Base-by-base conservation (phyloP, 192 early-diverging fungal genomes). In the Diversispora eburnea region DNA sequence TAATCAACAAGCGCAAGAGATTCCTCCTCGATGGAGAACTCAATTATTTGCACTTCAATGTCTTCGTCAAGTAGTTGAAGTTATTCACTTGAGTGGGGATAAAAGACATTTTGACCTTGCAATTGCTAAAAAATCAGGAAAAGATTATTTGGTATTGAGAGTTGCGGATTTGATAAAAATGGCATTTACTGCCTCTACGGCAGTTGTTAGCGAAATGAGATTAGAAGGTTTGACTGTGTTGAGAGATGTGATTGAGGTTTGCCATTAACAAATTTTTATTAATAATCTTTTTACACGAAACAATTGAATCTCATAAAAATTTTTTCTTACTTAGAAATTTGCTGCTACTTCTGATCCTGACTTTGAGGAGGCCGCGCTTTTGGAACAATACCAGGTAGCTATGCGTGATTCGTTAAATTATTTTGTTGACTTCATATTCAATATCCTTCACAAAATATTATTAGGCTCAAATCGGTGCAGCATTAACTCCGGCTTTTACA, bases 91-190 rank as follows among this genome's bases (percentile, higher is more conserved):
- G 12, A 84, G 83, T 42, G 84, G 83, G 2, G 77, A 82, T n/a
- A 76, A 70, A 0, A 89, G 90, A 57, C 92, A 95, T 79, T 82
- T 92, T 58, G 85, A 95, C 79, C 79, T 95, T 42, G 71, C 76
- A 5, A 20, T 83, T 12, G 92, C 92, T 2, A 73, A 82, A 42
- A 81, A 85, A 58, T 81, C 78, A 61, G 85, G 83, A 1, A 84
- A 83, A 4, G 93, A 94, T 70, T 94, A 84, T 62, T 77, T 95
- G 12, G 89, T 92, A 2, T 87, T 92, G 51, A 81, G 86, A 48
- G 80, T 99, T 1, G 86, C 88, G 0, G 96, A 98, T 66, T 64
- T 99, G 56, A 90, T 99, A 51, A 90, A 94, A 8, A 88, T 96
- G 74, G 92, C 94, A 0, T 97, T 98, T 60, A 90, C 88, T 56